phyloP scores from a whole-genome alignment of 176 grass and related monocot genomes.

The Phoenix roebelenii region DNA sequence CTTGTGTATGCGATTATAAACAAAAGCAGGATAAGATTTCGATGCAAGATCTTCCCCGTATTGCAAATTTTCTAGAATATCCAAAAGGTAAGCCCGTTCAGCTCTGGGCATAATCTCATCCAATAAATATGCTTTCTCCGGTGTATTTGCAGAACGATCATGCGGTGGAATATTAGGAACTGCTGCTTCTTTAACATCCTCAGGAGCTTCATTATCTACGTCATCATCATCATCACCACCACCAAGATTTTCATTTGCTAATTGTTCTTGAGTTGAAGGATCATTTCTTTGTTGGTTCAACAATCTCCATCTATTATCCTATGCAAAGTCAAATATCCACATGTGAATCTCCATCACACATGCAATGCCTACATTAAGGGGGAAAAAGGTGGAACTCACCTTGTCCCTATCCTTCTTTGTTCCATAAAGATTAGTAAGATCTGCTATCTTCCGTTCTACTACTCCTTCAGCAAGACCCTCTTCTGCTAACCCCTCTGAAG shows the following conservation, averaged over 20 bases:
- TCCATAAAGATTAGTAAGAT: conserved; percentile 50
- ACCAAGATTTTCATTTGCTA: conserved; percentile 23
- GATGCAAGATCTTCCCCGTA: conserved; percentile 37
- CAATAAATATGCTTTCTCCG: conserved; percentile 59
- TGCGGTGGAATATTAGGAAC: conserved; percentile 76
- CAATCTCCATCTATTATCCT: conserved; percentile 68
- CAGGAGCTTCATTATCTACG: conserved; percentile 16
- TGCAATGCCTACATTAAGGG: no score
- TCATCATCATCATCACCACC: background rate
- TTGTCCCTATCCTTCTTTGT: conserved; percentile 48
- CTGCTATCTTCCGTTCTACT: conserved; percentile 37
- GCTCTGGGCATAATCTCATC: conserved; percentile 74
- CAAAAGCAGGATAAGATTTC: conserved; percentile 71
- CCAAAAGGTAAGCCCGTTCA: conserved; percentile 46
- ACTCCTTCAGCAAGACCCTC: conserved; percentile 29
- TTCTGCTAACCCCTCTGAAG: conserved; percentile 37
- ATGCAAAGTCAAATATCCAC: conserved; percentile 8
- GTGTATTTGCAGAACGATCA: conserved; percentile 51
- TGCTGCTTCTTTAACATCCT: conserved; percentile 19
- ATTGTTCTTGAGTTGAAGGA: conserved; percentile 31
- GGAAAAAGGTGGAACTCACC: conserved; percentile 12
- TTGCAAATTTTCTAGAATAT: conserved; percentile 41
- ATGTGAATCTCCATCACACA: no score
- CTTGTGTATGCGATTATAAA: conserved; percentile 62
- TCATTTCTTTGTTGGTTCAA: conserved; percentile 54